Evolutionary conservation across 2,329 filamentous ascomycete genomes (phyloP).

Genomic region (Colletotrichum noveboracense): DNA sequence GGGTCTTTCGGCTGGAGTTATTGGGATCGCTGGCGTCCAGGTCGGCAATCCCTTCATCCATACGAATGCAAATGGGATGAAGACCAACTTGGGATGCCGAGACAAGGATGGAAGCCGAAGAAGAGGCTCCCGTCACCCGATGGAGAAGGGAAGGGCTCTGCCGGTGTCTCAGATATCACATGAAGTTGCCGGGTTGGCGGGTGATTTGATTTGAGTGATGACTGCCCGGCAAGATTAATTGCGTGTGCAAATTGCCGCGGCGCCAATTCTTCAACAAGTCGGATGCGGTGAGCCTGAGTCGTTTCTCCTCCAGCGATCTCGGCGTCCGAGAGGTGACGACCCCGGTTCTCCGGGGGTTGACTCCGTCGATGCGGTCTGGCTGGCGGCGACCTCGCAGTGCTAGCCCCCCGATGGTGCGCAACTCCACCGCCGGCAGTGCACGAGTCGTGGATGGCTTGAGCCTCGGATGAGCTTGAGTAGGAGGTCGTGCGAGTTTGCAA

Average conservation of each 20-base stretch:
- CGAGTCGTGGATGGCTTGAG: background rate
- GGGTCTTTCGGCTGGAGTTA: background rate
- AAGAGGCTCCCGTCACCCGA: background rate
- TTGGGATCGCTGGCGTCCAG: slow-evolving; percentile 13
- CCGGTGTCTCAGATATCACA: background rate
- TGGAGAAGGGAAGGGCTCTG: background rate
- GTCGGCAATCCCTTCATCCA: background rate
- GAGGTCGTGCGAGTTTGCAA: background rate
- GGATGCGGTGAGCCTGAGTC: background rate
- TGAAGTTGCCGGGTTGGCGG: background rate
- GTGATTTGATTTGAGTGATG: background rate
- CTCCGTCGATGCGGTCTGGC: background rate
- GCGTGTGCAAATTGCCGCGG: background rate
- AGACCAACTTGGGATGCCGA: background rate
- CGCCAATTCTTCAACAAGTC: background rate
- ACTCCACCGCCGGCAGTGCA: background rate
- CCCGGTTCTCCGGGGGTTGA: background rate
- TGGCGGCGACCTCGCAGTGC: background rate
- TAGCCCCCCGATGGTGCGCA: background rate
- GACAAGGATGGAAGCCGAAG: background rate
- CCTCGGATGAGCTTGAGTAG: background rate
- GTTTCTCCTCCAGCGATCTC: background rate
- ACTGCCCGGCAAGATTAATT: background rate
- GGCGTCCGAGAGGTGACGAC: background rate
- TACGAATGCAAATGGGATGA: background rate